phyloP scores from a whole-genome alignment of 805 yeast genomes.

The Wickerhamomyces chambardii region DNA sequence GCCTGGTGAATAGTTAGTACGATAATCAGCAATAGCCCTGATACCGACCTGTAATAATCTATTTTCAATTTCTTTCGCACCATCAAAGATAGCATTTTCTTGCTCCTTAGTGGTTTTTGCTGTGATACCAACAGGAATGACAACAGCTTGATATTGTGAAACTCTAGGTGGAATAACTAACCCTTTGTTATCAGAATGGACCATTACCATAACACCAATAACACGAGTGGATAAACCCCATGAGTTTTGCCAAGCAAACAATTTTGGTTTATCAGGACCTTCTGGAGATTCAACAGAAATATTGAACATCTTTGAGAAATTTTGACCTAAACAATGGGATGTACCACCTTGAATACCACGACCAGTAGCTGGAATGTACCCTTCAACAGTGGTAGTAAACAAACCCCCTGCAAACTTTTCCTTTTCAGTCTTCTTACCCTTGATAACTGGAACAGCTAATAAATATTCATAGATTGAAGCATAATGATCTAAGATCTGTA shows the following conservation, averaged over 20 bases:
- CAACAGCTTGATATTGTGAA: slow-evolving; percentile 84
- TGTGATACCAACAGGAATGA: slow-evolving; percentile 93
- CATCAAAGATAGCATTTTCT: slow-evolving; percentile 57
- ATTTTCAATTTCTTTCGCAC: slow-evolving; percentile 62
- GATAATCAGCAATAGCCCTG: slow-evolving; percentile 78
- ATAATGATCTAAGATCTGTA: slow-evolving; percentile 79
- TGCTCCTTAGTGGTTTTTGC: slow-evolving; percentile 74
- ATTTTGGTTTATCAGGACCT: slow-evolving; percentile 78
- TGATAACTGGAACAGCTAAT: slow-evolving; percentile 94
- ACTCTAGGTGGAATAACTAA: slow-evolving; percentile 96
- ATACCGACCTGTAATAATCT: slow-evolving; percentile 53
- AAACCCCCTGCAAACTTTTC: slow-evolving; percentile 98
- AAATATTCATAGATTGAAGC: slow-evolving; percentile 80
- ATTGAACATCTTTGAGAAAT: slow-evolving; percentile 97
- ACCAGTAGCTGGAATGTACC: slow-evolving; percentile 96
- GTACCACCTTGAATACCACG: slow-evolving; percentile 99
- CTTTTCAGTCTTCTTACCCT: slow-evolving; percentile 93
- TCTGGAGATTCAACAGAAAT: slow-evolving; percentile 93
- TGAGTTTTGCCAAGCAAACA: slow-evolving; percentile 91
- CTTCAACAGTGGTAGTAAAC: slow-evolving; percentile 93
- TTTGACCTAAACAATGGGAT: slow-evolving; percentile 95
- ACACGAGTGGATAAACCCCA: slow-evolving; percentile 99
- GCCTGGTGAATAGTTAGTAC: slow-evolving; percentile 95
- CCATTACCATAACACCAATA: slow-evolving; percentile 99
- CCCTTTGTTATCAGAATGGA: slow-evolving; percentile 98